phyloP scores from a whole-genome alignment of 495 filamentous ascomycete genomes.

The Hypoxylon lienhwacheense region DNA sequence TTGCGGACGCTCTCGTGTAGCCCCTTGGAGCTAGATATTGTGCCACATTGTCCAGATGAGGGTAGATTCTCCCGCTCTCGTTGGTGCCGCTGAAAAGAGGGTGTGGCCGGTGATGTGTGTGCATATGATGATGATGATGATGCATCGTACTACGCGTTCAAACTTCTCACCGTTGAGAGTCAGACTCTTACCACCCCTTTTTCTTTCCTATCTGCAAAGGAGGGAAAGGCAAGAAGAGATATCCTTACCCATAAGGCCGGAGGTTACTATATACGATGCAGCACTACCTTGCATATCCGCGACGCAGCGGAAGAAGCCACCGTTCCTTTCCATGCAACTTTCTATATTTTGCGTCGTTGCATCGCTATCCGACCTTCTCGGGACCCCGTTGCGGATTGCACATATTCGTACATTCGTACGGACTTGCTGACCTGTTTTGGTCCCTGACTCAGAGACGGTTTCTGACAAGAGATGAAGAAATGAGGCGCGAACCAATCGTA shows the following conservation, averaged over 20 bases:
- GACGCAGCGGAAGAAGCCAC: constrained; percentile 29
- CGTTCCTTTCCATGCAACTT: constrained; percentile 30
- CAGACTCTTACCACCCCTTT: constrained; percentile 23
- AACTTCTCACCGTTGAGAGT: constrained; percentile 33
- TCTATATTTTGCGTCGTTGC: constrained; percentile 11
- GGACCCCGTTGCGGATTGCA: constrained; percentile 11
- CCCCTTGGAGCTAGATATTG: constrained; percentile 20
- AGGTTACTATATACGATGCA: constrained; percentile 28
- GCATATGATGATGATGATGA: constrained; percentile 32
- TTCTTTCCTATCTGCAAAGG: too few relatives aligned
- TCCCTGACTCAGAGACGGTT: constrained; percentile 12
- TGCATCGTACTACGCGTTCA: constrained; percentile 29
- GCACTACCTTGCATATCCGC: constrained; percentile 37
- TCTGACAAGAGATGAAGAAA: constrained; percentile 3
- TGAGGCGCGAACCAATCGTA: constrained; percentile 14
- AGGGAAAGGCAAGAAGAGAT: too few relatives aligned
- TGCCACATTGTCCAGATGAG: constrained; percentile 21
- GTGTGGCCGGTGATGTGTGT: constrained; percentile 31
- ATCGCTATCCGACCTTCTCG: constrained; percentile 17
- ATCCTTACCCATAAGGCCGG: constrained; percentile 41
- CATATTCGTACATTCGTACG: background rate
- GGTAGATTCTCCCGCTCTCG: constrained; percentile 22
- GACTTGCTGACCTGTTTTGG: constrained; percentile 16
- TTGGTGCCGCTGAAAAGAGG: constrained; percentile 22
- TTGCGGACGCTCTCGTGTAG: constrained; percentile 5